These are phyloP conservation scores for Cutaneotrichosporon sp. DNA, from an alignment of 1,284 basidiomycete species.

Conservation along the genomic window DNA sequence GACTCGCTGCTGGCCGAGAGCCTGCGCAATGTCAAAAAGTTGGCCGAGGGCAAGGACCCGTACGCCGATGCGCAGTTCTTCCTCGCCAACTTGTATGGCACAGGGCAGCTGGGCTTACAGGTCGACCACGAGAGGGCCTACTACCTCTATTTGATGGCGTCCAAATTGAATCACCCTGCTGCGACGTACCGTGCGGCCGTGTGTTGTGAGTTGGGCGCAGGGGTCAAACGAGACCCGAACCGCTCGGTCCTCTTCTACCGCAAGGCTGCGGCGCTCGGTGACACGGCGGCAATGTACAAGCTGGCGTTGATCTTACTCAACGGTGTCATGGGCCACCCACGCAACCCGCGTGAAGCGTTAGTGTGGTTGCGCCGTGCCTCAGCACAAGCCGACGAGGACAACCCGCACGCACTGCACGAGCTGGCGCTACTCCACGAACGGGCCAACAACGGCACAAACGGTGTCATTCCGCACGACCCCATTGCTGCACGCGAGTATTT, in stretches of 20 bases:
- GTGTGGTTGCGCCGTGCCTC: slow-evolving; percentile 94
- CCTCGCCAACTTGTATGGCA: slow-evolving; percentile 95
- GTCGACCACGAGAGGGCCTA: slow-evolving; percentile 98
- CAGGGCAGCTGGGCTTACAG: slow-evolving; percentile 86
- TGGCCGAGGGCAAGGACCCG: slow-evolving; percentile 62
- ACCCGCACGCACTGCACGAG: slow-evolving; percentile 96
- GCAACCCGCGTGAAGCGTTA: slow-evolving; percentile 86
- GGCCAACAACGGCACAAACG: slow-evolving; percentile 39
- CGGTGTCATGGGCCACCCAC: slow-evolving; percentile 77
- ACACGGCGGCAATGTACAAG: slow-evolving; percentile 99
- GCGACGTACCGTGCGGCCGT: slow-evolving; percentile 97
- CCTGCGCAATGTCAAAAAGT: slow-evolving; percentile 84
- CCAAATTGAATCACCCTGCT: slow-evolving; percentile 93
- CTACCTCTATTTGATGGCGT: slow-evolving; percentile 95
- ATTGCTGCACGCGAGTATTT: slow-evolving; percentile 77
- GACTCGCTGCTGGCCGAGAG: slow-evolving; percentile 85
- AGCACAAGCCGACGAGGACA: slow-evolving; percentile 96
- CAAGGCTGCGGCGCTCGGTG: slow-evolving; percentile 91
- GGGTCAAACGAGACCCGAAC: slow-evolving; percentile 83
- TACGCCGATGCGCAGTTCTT: slow-evolving; percentile 99
- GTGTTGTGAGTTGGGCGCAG: slow-evolving; percentile 98
- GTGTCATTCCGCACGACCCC: slow-evolving; percentile 55
- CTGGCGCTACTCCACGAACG: slow-evolving; percentile 89
- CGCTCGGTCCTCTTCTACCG: slow-evolving; percentile 94
- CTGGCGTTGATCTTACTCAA: slow-evolving; percentile 91